phyloP scores from a whole-genome alignment of 257 asterid species.

The Solanum commersonii region DNA sequence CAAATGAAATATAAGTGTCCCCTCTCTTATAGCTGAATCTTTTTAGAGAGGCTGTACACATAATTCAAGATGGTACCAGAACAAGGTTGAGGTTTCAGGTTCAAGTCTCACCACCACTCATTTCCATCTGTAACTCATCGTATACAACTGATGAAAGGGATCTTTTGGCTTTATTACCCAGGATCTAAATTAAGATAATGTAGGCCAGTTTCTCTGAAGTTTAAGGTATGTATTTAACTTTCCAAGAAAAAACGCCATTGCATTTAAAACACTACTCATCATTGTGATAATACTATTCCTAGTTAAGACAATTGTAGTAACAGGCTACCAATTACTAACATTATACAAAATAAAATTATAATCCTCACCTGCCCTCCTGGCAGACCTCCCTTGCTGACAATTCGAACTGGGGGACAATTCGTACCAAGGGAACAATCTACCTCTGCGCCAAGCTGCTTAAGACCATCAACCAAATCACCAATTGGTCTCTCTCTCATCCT shows the following conservation, averaged over 20 bases:
- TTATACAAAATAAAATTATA: not conserved
- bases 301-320: not conserved
- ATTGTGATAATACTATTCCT: not conserved
- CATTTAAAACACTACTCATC: not conserved
- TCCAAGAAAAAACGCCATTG: not conserved
- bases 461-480: conserved; percentile 90
- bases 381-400: conserved; percentile 90
- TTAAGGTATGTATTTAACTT: not conserved
- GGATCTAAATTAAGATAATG: not conserved
- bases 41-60: not conserved
- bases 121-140: not conserved
- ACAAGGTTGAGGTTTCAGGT: not conserved
- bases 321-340: not conserved
- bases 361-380: conserved; percentile 84
- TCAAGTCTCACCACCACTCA: not conserved
- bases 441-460: conserved; percentile 95
- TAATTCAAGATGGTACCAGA: not conserved
- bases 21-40: not conserved
- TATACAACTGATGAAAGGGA: not conserved
- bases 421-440: conserved; percentile 85
- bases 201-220: not conserved
- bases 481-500: conserved; percentile 99
- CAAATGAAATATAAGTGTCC: not conserved
- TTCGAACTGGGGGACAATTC: conserved; percentile 90
- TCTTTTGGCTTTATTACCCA: not conserved